Evolutionary conservation across 345 rosid genomes (phyloP).

Genomic region (Corchorus capsularis): DNA sequence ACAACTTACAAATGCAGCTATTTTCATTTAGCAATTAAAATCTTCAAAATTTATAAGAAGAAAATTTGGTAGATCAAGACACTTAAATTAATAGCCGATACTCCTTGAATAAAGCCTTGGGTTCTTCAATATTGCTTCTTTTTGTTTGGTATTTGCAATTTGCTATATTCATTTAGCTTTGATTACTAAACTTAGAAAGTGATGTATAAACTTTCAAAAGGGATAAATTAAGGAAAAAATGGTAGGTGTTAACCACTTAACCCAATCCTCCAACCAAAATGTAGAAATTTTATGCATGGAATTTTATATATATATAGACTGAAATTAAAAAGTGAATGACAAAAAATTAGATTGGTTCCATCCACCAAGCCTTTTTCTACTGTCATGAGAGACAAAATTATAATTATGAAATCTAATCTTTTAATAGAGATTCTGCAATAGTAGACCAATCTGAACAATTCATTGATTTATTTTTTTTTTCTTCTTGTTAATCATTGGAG

Average conservation of each 20-base stretch:
- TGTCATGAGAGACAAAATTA: not conserved
- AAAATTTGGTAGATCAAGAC: no score
- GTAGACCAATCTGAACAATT: not conserved
- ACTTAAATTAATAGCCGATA: no score
- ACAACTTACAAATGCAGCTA: no score
- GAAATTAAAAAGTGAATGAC: not conserved
- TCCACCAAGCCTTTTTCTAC: not conserved
- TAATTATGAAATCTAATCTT: not conserved
- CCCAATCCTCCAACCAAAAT: conserved; percentile 3
- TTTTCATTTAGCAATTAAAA: no score
- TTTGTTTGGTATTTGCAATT: no score
- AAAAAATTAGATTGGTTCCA: not conserved
- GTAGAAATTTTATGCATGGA: not conserved
- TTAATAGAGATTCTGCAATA: not conserved
- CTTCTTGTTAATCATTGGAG: no score
- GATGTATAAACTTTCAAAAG: not conserved
- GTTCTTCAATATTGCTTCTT: no score
- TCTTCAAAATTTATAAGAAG: no score
- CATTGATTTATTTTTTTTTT: no score
- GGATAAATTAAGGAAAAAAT: not conserved
- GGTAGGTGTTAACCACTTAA: not conserved
- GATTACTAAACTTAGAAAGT: not conserved
- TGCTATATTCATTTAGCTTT: not conserved
- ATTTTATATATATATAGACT: not conserved
- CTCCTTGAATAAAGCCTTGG: no score